These are phyloP conservation scores for Zelopaecilomyces penicillatus DNA, from an alignment of 2,329 filamentous ascomycete genomes.

Conservation along the genomic window DNA sequence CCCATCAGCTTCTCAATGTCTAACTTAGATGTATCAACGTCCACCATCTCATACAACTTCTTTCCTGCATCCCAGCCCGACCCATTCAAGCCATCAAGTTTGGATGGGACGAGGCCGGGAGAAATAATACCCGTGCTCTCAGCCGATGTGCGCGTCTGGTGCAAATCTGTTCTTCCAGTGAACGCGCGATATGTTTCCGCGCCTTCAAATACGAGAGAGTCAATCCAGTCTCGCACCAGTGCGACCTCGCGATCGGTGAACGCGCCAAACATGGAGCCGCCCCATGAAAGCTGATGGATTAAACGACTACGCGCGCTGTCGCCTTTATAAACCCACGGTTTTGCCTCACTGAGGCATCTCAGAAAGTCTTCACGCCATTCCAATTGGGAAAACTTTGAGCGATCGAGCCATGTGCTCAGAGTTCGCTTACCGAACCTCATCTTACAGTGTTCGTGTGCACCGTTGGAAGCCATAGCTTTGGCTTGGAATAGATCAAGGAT, in stretches of 20 bases:
- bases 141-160: background rate
- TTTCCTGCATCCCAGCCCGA: background rate
- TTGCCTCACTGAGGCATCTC: conserved; percentile 2
- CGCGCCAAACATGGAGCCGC: conserved; percentile 40
- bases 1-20: background rate
- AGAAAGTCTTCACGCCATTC: conserved; percentile 8
- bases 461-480: conserved; percentile 6
- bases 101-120: background rate
- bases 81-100: background rate
- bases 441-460: conserved; percentile 6
- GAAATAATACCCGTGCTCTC: background rate
- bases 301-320: conserved; percentile 31
- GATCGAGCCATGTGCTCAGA: conserved; percentile 6
- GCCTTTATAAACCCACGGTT: conserved; percentile 31
- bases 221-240: conserved; percentile 8
- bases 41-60: background rate
- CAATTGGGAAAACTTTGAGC: background rate
- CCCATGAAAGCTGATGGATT: conserved; percentile 34
- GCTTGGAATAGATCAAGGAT: conserved; percentile 1
- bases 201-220: conserved; percentile 1
- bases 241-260: conserved; percentile 34
- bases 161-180: background rate
- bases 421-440: conserved; percentile 6
- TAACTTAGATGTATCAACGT: background rate
- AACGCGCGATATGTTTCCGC: background rate